A percentile compares a stretch with the other conserved stretches of the same genome.
Evolutionary conservation across 2,329 filamentous ascomycete genomes (phyloP).

Genomic region (Dactylella cylindrospora): DNA sequence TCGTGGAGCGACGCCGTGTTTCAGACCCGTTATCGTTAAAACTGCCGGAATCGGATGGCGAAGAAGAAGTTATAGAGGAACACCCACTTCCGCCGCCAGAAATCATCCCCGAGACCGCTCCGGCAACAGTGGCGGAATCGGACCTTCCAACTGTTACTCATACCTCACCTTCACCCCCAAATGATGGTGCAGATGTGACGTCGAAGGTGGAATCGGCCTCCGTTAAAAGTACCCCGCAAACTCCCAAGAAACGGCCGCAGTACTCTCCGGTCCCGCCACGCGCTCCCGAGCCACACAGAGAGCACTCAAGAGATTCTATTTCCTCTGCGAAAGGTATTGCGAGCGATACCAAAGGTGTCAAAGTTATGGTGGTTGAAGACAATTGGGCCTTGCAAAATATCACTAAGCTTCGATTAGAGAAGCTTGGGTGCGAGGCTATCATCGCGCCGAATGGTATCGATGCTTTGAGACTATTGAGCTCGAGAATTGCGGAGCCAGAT

Average conservation of each 20-base stretch:
- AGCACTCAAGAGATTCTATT: conserved; percentile 30
- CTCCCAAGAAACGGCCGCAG: conserved; percentile 26
- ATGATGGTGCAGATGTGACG: too few relatives aligned
- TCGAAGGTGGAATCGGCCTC: neutral
- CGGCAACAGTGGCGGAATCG: neutral
- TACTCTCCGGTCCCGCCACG: conserved; percentile 25
- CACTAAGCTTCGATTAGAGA: conserved; percentile 45
- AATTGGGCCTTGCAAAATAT: conserved; percentile 48
- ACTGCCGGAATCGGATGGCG: conserved; percentile 39
- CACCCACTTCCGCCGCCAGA: neutral
- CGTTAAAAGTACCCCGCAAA: neutral
- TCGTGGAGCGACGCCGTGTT: conserved; percentile 26
- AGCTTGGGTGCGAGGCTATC: conserved; percentile 46
- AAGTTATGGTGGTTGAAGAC: conserved; percentile 47
- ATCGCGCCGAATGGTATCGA: conserved; percentile 47
- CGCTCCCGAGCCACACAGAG: conserved; percentile 14
- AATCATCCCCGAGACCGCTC: neutral
- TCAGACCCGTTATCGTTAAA: conserved; percentile 31
- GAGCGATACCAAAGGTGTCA: conserved; percentile 36
- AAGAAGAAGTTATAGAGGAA: conserved; percentile 13
- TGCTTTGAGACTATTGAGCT: conserved; percentile 45
- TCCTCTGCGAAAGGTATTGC: conserved; percentile 19
- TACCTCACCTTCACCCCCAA: conserved; percentile 20
- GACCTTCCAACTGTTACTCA: conserved; percentile 13
- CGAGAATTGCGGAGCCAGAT: conserved; percentile 43